Conservation (phyloP, 108 stramenopile genomes). For the Epithemia pelagica region DNA sequence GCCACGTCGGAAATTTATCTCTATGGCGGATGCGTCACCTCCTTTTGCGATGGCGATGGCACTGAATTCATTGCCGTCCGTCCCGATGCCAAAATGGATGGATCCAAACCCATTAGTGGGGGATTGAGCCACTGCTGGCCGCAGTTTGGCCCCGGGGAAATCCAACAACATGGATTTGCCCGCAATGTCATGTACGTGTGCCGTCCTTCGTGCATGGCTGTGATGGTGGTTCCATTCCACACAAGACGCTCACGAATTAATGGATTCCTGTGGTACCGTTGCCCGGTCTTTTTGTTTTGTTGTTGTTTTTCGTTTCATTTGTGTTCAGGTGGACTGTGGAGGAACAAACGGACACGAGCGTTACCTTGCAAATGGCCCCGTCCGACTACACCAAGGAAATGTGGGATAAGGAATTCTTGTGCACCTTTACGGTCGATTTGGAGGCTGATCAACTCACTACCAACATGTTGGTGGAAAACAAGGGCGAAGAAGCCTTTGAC, state of each 20-base stretch:
- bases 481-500: constrained; percentile 79
- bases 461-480: constrained; percentile 81
- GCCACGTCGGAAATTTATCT: constrained; percentile 70
- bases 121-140: constrained; percentile 95
- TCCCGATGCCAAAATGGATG: constrained; percentile 96
- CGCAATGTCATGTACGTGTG: constrained; percentile 68
- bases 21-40: constrained; percentile 74
- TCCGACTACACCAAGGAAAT: constrained; percentile 91
- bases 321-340: constrained; percentile 63
- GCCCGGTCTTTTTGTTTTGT: neutral
- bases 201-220: too few species aligned
- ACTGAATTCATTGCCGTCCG: constrained; percentile 91
- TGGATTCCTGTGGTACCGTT: too few species aligned
- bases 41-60: constrained; percentile 63
- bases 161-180: constrained; percentile 98
- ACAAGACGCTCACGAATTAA: too few species aligned
- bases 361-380: constrained; percentile 74
- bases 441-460: constrained; percentile 76
- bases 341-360: constrained; percentile 57
- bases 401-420: constrained; percentile 93
- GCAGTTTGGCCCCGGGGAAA: constrained; percentile 83
- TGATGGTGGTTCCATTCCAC: too few species aligned
- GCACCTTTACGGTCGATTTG: constrained; percentile 76
- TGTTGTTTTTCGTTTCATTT: neutral
- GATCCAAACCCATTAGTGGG: constrained; percentile 93